Percentiles rank a stretch among this genome's conserved stretches.
Evolutionary conservation across 352 stramenopile genomes (phyloP).

Genomic region (Albugo laibachii): DNA sequence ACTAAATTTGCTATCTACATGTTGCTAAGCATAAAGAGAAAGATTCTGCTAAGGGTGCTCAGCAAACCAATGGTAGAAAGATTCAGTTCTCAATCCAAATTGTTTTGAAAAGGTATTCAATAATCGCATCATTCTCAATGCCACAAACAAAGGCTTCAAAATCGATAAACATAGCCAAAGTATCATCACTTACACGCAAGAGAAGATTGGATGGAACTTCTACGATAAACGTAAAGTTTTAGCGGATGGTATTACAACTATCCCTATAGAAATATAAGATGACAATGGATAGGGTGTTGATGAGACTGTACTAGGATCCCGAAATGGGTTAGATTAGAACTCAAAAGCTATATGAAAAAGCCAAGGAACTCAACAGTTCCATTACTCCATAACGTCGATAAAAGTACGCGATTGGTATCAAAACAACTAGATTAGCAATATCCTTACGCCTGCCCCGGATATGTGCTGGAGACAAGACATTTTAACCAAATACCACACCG

Average conservation of each 20-base stretch:
- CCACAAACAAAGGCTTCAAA: slow-evolving; percentile 14
- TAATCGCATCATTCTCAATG: slow-evolving; percentile 10
- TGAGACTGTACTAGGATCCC: neutral
- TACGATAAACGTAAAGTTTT: slow-evolving; percentile 13
- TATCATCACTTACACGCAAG: slow-evolving; percentile 13
- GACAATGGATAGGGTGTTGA: neutral
- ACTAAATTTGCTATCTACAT: slow-evolving; percentile 13
- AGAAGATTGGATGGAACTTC: slow-evolving; percentile 9
- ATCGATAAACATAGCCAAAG: slow-evolving; percentile 10
- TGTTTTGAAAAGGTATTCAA: slow-evolving; percentile 9
- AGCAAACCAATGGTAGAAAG: slow-evolving; percentile 5
- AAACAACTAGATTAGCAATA: neutral
- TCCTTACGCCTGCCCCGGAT: no score
- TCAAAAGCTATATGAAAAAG: slow-evolving; percentile 1
- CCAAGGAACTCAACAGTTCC: neutral
- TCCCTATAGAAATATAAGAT: slow-evolving; percentile 11
- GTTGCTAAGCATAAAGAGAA: slow-evolving; percentile 8
- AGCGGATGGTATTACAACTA: slow-evolving; percentile 10
- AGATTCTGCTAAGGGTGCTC: slow-evolving; percentile 10
- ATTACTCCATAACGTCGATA: neutral
- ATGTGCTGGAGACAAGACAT: no score
- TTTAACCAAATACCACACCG: no score
- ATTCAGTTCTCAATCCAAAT: slow-evolving; percentile 6
- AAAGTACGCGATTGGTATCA: neutral
- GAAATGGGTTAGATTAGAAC: neutral